Conservation (phyloP, 2,329 filamentous ascomycete genomes). For the Penicillium sp. region DNA sequence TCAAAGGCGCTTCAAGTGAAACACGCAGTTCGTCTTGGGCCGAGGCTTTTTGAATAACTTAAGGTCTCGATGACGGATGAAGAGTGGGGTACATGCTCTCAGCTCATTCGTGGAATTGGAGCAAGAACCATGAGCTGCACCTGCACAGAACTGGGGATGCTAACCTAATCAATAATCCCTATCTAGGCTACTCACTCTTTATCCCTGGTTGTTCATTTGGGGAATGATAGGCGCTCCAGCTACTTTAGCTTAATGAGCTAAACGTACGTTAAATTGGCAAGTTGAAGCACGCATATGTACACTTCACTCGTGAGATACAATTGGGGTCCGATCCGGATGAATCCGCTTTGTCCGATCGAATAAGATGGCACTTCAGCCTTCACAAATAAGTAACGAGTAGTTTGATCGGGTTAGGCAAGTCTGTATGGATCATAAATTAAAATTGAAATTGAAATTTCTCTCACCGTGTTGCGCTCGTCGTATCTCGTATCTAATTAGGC, state of each 20-base stretch:
- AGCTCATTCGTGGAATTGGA: not conserved
- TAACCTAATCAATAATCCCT: not conserved
- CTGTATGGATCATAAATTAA: too few species aligned
- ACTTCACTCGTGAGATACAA: too few species aligned
- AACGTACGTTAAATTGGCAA: not conserved
- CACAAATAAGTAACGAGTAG: too few species aligned
- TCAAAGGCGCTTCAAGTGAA: not conserved
- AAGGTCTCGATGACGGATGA: not conserved
- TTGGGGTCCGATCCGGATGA: too few species aligned
- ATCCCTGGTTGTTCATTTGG: not conserved
- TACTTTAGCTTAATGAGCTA: not conserved
- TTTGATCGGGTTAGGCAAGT: too few species aligned
- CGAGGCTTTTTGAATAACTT: not conserved
- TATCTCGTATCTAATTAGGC: too few species aligned
- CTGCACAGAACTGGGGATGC: not conserved
- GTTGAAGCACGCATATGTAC: too few species aligned
- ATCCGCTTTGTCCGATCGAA: too few species aligned
- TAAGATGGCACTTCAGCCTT: too few species aligned
- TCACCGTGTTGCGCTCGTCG: too few species aligned
- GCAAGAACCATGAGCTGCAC: not conserved
- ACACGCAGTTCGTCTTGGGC: not conserved
- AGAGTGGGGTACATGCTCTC: not conserved
- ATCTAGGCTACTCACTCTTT: not conserved
- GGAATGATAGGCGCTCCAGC: not conserved
- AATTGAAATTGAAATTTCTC: too few species aligned